A percentile compares a stretch with the other conserved stretches of the same genome.
phyloP scores from a whole-genome alignment of 192 early-diverging fungal species.

The Coemansia sp. region DNA sequence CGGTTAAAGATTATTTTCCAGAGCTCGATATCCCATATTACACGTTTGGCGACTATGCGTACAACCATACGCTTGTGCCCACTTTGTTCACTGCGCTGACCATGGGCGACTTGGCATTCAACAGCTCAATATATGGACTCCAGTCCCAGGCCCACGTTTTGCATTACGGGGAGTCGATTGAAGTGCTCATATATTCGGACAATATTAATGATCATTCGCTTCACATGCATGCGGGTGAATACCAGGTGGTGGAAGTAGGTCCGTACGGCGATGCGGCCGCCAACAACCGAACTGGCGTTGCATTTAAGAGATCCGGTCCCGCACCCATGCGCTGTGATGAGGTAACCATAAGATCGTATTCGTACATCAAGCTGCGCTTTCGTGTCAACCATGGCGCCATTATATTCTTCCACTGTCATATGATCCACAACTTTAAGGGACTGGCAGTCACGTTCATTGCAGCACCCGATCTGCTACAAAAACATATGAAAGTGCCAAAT shows the following conservation, averaged over 20 bases:
- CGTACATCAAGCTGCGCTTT: slow-evolving; percentile 7
- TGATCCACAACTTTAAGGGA: neutral
- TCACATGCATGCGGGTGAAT: slow-evolving; percentile 12
- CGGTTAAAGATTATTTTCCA: neutral
- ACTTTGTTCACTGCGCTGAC: slow-evolving; percentile 4
- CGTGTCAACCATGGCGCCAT: neutral
- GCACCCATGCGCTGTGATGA: slow-evolving; percentile 57
- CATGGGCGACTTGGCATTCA: neutral
- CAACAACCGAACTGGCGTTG: neutral
- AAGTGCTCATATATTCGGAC: slow-evolving; percentile 1
- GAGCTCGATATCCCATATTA: neutral
- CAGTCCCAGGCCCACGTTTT: slow-evolving; percentile 8
- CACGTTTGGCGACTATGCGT: neutral
- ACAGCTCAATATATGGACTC: neutral
- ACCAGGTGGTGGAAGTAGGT: slow-evolving; percentile 21
- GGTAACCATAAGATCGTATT: neutral
- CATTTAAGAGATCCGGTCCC: slow-evolving; percentile 41
- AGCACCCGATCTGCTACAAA: slow-evolving; percentile 1
- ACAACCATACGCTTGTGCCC: neutral
- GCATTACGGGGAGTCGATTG: neutral
- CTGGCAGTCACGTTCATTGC: neutral
- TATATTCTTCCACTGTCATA: neutral
- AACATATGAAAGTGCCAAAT: slow-evolving; percentile 1
- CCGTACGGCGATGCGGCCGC: slow-evolving; percentile 1
- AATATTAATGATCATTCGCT: slow-evolving; percentile 8